Percentiles rank a stretch among this genome's conserved stretches.
Conservation (phyloP, 1,284 basidiomycete species). For the Naganishia sp. region DNA sequence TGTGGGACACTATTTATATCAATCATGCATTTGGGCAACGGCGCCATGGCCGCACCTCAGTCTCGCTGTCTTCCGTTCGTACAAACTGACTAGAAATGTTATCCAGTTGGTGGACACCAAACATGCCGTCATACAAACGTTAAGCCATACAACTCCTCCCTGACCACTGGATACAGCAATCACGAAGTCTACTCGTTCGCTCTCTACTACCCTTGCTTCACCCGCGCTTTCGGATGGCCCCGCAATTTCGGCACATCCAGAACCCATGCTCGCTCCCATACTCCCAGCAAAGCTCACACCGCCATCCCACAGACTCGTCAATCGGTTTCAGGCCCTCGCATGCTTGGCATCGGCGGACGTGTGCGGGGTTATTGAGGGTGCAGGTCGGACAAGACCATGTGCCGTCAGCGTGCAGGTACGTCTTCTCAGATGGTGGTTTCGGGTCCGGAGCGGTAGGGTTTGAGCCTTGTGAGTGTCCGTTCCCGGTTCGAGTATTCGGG, state of each 20-base stretch:
- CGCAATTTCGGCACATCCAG: constrained; percentile 75
- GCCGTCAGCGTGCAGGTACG: constrained; percentile 19
- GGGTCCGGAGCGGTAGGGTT: too few relatives aligned
- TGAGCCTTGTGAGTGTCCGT: too few relatives aligned
- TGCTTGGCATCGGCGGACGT: constrained; percentile 30
- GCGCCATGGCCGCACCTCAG: too few relatives aligned
- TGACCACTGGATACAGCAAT: too few relatives aligned
- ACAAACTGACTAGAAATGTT: too few relatives aligned
- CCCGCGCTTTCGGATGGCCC: constrained; percentile 42
- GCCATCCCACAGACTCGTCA: constrained; percentile 60
- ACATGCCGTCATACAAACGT: too few relatives aligned
- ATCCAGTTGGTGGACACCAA: too few relatives aligned
- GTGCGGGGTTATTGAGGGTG: constrained; percentile 28
- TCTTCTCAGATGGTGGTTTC: constrained; percentile 10
- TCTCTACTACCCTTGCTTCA: not conserved
- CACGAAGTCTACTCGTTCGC: too few relatives aligned
- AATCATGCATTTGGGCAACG: too few relatives aligned
- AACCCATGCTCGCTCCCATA: constrained; percentile 63
- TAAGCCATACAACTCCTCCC: too few relatives aligned
- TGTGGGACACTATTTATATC: too few relatives aligned
- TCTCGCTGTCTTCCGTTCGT: too few relatives aligned
- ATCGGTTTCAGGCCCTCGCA: constrained; percentile 24
- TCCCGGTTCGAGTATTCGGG: not conserved
- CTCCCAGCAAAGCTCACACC: constrained; percentile 68
- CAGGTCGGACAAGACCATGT: constrained; percentile 27